Evolutionary conservation across 352 stramenopile species (phyloP), one percentile per base, ranked within the genome.

Genomic region (Sclerospora graminicola): DNA sequence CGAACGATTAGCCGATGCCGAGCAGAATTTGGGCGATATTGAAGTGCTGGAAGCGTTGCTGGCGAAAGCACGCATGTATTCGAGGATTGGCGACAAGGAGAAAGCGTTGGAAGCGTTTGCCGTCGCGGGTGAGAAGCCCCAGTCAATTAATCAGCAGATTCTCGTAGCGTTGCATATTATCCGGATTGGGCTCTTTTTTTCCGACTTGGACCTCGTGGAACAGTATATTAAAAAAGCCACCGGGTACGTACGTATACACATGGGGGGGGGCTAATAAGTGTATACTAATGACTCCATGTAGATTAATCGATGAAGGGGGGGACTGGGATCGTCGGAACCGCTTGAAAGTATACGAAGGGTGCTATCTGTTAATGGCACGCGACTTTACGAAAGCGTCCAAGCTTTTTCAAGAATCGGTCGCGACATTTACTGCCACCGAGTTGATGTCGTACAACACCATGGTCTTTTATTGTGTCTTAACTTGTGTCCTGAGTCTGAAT

Each of bases 301-400:
- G 73, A 34, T 45, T 90, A 1, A 96, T 96, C 41, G 94, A 97
- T 45, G 88, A 95, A 51, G 95, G 95, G 29, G 95, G 95, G 26
- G 96, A 99, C 68, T 99, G 96, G 96, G 96, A 99, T 67, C 86
- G 95, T 37, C 90, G 95, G 33, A 99, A 99, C 74, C 85, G 96
- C 11, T 74, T 99, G 20, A 98, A 98, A 73, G 95, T 98, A 10
- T 99, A 99, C 72, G 85, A 97, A 62, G 95, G 92, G 8, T 82
- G 97, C 41, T 96, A 94, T 50, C 59, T 94, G 33, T 64, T 99
- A 15, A 83, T 96, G 56, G 73, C 82, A 15, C 71, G 96, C 8
- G 91, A 99, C 63, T 89, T 98, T 37, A 90, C 95, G 62, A 88
- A 77, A 38, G 95, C 95, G 8, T 82, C 92, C 1, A 79, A 79